Evolutionary conservation across 1,139 yeast species (phyloP), one percentile per base, ranked within the genome.

Genomic region (Casaregolazyma suthepensis): DNA sequence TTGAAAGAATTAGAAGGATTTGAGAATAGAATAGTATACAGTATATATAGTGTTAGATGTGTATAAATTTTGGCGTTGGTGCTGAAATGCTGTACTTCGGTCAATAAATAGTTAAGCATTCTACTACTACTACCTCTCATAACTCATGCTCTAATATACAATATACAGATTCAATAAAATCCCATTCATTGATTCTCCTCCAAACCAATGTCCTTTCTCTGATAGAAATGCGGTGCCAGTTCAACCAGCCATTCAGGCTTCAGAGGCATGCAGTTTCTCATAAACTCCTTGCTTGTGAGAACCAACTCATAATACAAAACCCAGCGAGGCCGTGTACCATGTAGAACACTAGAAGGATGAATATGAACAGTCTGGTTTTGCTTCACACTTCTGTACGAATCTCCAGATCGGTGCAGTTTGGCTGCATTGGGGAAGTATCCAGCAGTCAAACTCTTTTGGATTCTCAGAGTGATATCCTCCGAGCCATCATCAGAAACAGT

Each of bases 341-440:
- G 77, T 45, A 89, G 60, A 0, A 80, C 77, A 1, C 93, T 84
- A 0, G 96, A 85, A 0, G 99, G 99, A 64, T 93, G 99, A 7
- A 93, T 77, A 64, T 74, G 78, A 1, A 90, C 89, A 1, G 83
- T 75, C 61, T 83, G 88, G 56, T 80, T 80, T 53, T 79, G 78
- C 60, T 83, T 81, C 38, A 85, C 66, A 1, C 87, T 78, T 49
- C 78, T 72, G 65, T 85, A 88, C 38, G 82, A 78, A 58, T 87
- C 91, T 0, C 97, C 96, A 64, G 79, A 77, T 51, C 79, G 78
- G 22, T 85, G 79, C 38, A 91, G 71, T 51, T 84, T 75, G 0
- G 94, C 96, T 0, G 87, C 72, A 60, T 93, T 85, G 45, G 88
- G 80, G 64, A 93, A 91, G 64, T 86, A 93, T 0, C 99, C 99